Conservation (phyloP, 148 eudicot genomes). For the Vaccinium corymbosum region DNA sequence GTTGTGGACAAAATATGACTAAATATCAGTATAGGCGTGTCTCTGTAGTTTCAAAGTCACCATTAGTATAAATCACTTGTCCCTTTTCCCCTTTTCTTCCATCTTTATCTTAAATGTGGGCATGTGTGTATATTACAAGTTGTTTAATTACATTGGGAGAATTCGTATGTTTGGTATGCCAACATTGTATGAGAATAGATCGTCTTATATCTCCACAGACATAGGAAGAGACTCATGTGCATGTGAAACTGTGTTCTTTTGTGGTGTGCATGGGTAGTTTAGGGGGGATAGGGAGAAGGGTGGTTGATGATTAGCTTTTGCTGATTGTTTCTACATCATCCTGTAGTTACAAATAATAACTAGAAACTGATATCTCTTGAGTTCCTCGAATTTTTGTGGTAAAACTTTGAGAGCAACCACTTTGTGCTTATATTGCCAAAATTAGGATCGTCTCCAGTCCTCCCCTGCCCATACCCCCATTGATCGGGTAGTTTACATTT, state of each 20-base stretch:
- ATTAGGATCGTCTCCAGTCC: not conserved
- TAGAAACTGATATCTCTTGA: not conserved
- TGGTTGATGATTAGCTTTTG: not conserved
- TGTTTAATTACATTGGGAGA: not conserved
- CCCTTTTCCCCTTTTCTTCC: not conserved
- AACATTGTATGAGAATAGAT: not conserved
- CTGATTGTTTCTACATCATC: not conserved
- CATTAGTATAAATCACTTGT: not conserved
- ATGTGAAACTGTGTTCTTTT: not conserved
- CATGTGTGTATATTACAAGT: not conserved
- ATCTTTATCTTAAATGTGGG: not conserved
- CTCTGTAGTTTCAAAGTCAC: not conserved
- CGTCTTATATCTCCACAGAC: not conserved
- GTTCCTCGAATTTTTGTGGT: not conserved
- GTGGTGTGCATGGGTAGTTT: not conserved
- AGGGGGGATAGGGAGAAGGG: not conserved
- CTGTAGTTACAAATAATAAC: not conserved
- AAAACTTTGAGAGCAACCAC: not conserved
- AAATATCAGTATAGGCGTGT: not conserved
- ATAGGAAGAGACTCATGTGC: not conserved
- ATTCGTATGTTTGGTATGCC: not conserved
- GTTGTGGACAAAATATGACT: not conserved
- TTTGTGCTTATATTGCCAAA: not conserved
- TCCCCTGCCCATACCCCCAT: not conserved
- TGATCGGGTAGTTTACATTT: not conserved